Percentiles rank a stretch among this genome's conserved stretches.
Conservation (phyloP, 2,329 filamentous ascomycete species). For the Verticillium albo-atrum region DNA sequence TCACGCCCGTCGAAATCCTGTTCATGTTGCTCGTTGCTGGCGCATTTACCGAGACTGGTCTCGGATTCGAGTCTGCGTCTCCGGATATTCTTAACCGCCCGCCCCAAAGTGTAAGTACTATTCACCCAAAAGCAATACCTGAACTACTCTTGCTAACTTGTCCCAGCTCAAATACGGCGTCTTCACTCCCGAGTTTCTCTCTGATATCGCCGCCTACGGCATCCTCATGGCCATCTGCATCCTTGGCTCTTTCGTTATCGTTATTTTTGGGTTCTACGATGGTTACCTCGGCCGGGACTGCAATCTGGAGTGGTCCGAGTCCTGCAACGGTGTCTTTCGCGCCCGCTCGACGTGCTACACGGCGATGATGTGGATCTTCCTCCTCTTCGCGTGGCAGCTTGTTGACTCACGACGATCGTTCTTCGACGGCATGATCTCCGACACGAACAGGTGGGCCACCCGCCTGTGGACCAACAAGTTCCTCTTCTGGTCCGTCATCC, state of each 20-base stretch:
- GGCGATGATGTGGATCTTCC: conserved; percentile 62
- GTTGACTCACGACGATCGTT: conserved; percentile 61
- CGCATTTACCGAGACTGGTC: conserved; percentile 65
- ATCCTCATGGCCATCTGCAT: conserved; percentile 58
- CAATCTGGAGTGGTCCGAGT: conserved; percentile 45
- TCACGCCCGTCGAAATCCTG: conserved; percentile 67
- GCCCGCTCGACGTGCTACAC: conserved; percentile 64
- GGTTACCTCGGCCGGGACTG: conserved; percentile 55
- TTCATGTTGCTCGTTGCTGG: conserved; percentile 74
- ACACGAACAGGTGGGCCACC: conserved; percentile 46
- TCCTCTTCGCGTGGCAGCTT: conserved; percentile 68
- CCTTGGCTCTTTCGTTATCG: conserved; percentile 51
- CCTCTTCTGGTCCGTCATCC: conserved; percentile 42
- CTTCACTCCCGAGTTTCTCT: conserved; percentile 59
- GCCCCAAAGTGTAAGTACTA: conserved; percentile 48
- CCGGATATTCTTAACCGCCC: conserved; percentile 63
- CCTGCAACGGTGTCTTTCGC: conserved; percentile 56
- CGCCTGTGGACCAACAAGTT: conserved; percentile 54
- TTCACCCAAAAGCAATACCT: not conserved
- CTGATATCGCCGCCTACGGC: conserved; percentile 61
- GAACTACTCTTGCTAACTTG: not conserved
- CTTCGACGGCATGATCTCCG: conserved; percentile 49
- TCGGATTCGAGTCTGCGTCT: conserved; percentile 64
- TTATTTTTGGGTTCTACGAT: conserved; percentile 49
- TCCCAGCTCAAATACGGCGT: conserved; percentile 43